Conservation (phyloP, 371 early-diverging fungal genomes). For the Circinella minor region DNA sequence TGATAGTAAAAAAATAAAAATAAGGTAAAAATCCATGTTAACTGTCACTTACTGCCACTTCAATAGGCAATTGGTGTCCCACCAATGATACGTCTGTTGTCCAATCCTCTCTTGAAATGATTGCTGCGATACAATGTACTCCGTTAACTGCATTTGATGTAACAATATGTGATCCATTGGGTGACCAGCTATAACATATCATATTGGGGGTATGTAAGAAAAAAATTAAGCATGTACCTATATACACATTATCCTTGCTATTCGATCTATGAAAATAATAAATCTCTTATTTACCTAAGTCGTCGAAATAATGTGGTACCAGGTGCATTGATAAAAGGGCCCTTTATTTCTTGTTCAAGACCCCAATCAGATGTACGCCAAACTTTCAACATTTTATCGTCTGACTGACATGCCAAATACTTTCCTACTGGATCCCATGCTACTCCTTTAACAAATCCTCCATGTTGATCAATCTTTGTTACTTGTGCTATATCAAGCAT, state of each 20-base stretch:
- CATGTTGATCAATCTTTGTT: constrained; percentile 72
- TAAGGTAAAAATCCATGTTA: no score
- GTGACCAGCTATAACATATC: constrained; percentile 87
- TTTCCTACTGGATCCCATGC: constrained; percentile 96
- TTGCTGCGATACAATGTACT: constrained; percentile 80
- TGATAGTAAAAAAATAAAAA: no score
- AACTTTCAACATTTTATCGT: constrained; percentile 89
- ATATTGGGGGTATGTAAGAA: background rate
- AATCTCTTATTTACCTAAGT: constrained; percentile 58
- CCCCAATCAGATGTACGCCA: constrained; percentile 91
- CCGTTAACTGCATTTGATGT: constrained; percentile 92
- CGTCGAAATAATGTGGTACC: constrained; percentile 90
- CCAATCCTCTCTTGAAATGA: constrained; percentile 84
- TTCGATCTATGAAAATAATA: background rate
- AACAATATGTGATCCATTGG: constrained; percentile 90
- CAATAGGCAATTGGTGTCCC: constrained; percentile 90
- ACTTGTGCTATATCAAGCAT: constrained; percentile 52
- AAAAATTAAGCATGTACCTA: no score
- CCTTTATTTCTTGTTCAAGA: constrained; percentile 71
- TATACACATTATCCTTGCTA: background rate
- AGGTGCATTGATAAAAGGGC: constrained; percentile 78
- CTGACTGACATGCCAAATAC: constrained; percentile 92
- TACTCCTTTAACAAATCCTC: constrained; percentile 95
- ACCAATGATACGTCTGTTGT: constrained; percentile 80
- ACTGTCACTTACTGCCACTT: constrained; percentile 74